A percentile compares a stretch with the other conserved stretches of the same genome.
Evolutionary conservation across 257 asterid species (phyloP).

Genomic region (Solanum ossicruentum): DNA sequence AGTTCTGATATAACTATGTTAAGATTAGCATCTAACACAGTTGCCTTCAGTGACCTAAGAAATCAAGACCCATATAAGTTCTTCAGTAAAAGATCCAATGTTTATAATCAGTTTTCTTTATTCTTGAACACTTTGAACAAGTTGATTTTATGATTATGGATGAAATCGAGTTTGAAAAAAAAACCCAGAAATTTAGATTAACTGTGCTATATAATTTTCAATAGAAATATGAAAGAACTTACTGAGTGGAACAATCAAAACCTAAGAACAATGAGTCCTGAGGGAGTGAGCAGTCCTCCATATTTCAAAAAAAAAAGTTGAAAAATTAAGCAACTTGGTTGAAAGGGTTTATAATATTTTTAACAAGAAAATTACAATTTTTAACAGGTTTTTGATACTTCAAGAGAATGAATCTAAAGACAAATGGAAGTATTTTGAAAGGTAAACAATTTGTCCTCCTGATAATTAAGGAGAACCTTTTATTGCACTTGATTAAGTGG

Average conservation of each 20-base stretch:
- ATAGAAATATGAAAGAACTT: slow-evolving; percentile 1
- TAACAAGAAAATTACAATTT: neutral
- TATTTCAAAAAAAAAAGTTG: neutral
- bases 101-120: neutral
- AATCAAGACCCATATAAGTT: neutral
- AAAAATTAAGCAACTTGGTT: neutral
- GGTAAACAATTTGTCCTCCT: neutral
- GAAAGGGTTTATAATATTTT: neutral
- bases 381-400: neutral
- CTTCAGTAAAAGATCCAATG: neutral
- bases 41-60: slow-evolving; percentile 84
- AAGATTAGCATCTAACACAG: slow-evolving; percentile 60
- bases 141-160: neutral
- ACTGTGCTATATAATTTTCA: neutral
- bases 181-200: neutral
- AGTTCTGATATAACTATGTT: slow-evolving; percentile 51
- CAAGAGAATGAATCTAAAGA: neutral
- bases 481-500: neutral
- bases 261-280: slow-evolving; percentile 35
- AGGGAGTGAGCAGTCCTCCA: slow-evolving; percentile 35
- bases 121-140: neutral
- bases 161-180: neutral
- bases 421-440: neutral
- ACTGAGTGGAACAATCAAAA: slow-evolving; percentile 50
- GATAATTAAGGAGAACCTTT: too few species aligned